A percentile compares a stretch with the other conserved stretches of the same genome.
Evolutionary conservation across 148 eudicot species (phyloP).

Genomic region (Hydrangea macrophylla): DNA sequence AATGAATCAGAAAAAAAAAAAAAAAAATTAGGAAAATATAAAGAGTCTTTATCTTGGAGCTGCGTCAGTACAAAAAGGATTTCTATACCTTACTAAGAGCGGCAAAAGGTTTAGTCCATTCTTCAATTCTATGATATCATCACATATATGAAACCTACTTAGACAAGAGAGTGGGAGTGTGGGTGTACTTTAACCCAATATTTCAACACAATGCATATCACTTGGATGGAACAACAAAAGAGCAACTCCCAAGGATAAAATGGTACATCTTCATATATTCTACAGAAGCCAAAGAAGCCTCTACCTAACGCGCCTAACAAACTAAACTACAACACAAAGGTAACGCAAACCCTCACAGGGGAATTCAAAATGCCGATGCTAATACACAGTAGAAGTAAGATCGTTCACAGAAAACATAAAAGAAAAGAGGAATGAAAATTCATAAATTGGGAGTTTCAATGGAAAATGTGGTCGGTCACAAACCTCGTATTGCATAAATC

Average conservation of each 20-base stretch:
- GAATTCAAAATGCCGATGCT: conserved; percentile 1
- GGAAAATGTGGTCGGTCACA: conserved; percentile 19
- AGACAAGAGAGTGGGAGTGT: not conserved
- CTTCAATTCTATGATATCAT: not conserved
- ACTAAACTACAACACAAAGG: conserved; percentile 3
- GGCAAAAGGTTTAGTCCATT: too few species aligned
- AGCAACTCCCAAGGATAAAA: conserved; percentile 10
- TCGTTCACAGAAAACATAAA: conserved; percentile 15
- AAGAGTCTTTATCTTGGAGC: too few species aligned
- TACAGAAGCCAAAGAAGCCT: conserved; percentile 11
- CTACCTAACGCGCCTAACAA: conserved; percentile 16
- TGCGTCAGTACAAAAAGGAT: too few species aligned
- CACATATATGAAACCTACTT: not conserved
- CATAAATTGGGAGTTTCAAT: conserved; percentile 13
- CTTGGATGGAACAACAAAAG: not conserved
- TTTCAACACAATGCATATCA: not conserved
- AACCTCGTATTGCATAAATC: conserved; percentile 10
- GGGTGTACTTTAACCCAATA: not conserved
- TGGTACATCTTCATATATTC: conserved; percentile 13
- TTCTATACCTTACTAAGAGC: too few species aligned
- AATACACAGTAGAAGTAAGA: not conserved
- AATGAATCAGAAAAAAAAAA: too few species aligned
- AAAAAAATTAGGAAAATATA: too few species aligned
- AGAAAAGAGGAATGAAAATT: conserved; percentile 6
- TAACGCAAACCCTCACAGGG: conserved; percentile 7